phyloP scores from a whole-genome alignment of 2,329 filamentous ascomycete species.

The Pezicula radicicola region DNA sequence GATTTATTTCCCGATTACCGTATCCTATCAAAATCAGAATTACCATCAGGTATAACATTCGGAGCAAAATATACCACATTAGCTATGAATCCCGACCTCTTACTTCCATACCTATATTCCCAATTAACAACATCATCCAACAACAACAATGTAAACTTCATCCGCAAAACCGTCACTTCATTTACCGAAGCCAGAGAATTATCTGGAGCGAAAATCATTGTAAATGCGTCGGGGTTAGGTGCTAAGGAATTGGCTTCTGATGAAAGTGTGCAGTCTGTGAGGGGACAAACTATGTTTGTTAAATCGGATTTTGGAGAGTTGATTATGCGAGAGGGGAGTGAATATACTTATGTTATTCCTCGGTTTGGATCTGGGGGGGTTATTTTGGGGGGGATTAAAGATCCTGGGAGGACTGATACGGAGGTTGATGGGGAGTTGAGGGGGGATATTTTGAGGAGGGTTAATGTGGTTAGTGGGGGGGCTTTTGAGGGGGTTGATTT shows the following conservation, averaged over 20 bases:
- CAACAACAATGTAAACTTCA: slow-evolving; percentile 1
- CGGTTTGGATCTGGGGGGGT: slow-evolving; percentile 1
- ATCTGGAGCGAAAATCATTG: neutral
- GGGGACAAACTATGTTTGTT: slow-evolving; percentile 5
- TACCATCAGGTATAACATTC: neutral
- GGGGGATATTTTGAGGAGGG: slow-evolving; percentile 3
- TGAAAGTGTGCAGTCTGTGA: neutral
- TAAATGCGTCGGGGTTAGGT: slow-evolving; percentile 3
- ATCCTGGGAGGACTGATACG: neutral
- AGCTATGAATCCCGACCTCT: neutral
- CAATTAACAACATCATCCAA: neutral
- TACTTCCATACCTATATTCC: slow-evolving; percentile 1
- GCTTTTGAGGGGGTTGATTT: slow-evolving; percentile 2
- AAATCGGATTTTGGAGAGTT: neutral
- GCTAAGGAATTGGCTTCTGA: neutral
- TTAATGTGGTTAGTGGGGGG: neutral
- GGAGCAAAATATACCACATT: slow-evolving; percentile 1
- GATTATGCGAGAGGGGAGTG: slow-evolving; percentile 1
- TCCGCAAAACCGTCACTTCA: neutral
- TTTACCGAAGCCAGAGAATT: neutral
- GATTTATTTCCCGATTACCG: neutral
- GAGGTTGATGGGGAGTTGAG: neutral
- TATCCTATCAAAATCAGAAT: neutral
- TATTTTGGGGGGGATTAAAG: slow-evolving; percentile 2
- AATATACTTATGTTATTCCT: slow-evolving; percentile 5